A percentile compares a stretch with the other conserved stretches of the same genome.
Evolutionary conservation across 164 flowering plant genomes (phyloP).

Genomic region (Stephania japonica): DNA sequence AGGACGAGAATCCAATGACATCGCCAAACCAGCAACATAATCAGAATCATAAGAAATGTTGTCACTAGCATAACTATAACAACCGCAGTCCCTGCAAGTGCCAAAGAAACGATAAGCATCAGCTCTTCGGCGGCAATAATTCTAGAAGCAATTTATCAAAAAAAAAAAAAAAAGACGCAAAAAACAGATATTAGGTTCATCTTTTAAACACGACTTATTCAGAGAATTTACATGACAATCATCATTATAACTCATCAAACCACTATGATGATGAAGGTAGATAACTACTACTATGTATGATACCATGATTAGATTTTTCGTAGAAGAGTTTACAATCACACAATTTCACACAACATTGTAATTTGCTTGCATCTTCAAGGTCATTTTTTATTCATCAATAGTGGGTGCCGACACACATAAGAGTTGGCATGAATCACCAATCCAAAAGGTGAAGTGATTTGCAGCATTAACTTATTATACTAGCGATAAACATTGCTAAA

Average conservation of each 20-base stretch:
- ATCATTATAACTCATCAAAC: too few species aligned
- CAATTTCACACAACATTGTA: too few species aligned
- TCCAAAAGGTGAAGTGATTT: not conserved
- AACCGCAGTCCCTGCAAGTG: constrained; percentile 77
- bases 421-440: not conserved
- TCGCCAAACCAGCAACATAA: constrained; percentile 89
- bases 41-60: constrained; percentile 66
- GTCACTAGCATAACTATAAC: constrained; percentile 83
- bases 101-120: constrained; percentile 30
- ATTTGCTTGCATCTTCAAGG: too few species aligned
- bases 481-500: not conserved
- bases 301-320: too few species aligned
- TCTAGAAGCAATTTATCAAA: not conserved
- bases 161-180: too few species aligned
- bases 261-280: too few species aligned
- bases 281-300: too few species aligned
- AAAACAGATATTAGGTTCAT: too few species aligned
- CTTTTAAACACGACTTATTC: too few species aligned
- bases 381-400: too few species aligned
- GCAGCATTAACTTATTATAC: not conserved
- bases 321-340: too few species aligned
- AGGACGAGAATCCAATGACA: constrained; percentile 82
- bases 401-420: not conserved
- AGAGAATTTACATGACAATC: too few species aligned
- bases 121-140: not conserved